Base-by-base conservation (phyloP, 306 rosid genomes). In the Hippophae gyantsensis region DNA sequence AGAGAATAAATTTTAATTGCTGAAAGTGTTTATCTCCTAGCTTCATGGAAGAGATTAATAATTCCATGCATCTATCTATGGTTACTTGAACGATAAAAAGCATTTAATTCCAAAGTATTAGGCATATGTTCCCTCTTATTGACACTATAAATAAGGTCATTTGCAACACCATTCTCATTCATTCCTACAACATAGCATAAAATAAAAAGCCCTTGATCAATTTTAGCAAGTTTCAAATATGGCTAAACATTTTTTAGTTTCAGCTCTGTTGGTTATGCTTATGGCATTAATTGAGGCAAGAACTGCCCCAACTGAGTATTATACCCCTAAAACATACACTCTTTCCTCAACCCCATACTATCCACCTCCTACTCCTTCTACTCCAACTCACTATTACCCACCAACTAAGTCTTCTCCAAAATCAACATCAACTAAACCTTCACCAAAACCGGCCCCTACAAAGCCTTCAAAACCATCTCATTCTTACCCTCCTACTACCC, bases 281-380 rank as follows among this genome's bases (percentile, higher is more conserved):
- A 50, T 59, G 51, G 74, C 54, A 58, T 42, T 42, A 38, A 47
- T 13, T 0, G 81, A 57, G 64, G 74, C 53, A 1, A 43, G 13
- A 26, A 78, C 74, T 12, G 76, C 81, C 7, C 79, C 86, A 0
- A 84, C 73, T 38, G 5, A 13, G 58, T 12, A 78, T 10, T 32
- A 48, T 10, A 42, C 8, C 42, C 2, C 63, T 1, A 42, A 65
- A 32, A 48, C 65, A 14, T 51, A 61, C 0, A 26, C 8, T 5
- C 10, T 41, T 8, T 10, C 63, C 2, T 43, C 55, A 1, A 12
- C 54, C 6, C 51, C 63, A n/a, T 10, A 23, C 7, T 32, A 32
- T 32, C 38, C 38, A 32, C 38, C 38, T 32, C 5, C 38, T 32
- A 4, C 38, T 32, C 38, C 38, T 32, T 13, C 72, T 44, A 54